Conservation (phyloP, 2,329 filamentous ascomycete species). For the Hansfordia pulvinata region DNA sequence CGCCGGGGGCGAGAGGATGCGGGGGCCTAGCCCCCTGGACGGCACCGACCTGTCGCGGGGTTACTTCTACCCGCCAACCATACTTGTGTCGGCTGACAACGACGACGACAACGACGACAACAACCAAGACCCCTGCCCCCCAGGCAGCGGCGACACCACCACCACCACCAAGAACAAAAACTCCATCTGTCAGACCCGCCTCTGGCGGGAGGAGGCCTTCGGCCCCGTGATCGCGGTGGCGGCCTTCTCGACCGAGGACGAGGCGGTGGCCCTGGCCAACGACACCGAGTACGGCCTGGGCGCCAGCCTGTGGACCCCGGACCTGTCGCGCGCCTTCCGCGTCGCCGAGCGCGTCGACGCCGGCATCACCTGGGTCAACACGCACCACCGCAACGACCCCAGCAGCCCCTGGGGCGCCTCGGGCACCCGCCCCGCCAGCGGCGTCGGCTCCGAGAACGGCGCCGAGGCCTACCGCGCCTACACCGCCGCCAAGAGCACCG, state of each 20-base stretch:
- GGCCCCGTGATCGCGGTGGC: slow-evolving; percentile 65
- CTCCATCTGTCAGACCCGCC: slow-evolving; percentile 51
- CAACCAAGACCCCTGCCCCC: too few species aligned
- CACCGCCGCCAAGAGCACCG: slow-evolving; percentile 49
- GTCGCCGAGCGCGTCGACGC: slow-evolving; percentile 59
- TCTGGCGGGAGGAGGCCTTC: slow-evolving; percentile 73
- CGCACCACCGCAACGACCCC: slow-evolving; percentile 59
- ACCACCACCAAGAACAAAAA: slow-evolving; percentile 59
- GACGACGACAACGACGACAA: too few species aligned
- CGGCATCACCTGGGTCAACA: slow-evolving; percentile 45
- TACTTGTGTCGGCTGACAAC: slow-evolving; percentile 42
- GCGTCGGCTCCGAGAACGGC: slow-evolving; percentile 62
- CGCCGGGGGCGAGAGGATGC: slow-evolving; percentile 33
- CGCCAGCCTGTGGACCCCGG: slow-evolving; percentile 62
- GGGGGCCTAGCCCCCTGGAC: slow-evolving; percentile 32
- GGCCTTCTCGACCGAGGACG: slow-evolving; percentile 61
- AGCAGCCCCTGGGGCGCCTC: slow-evolving; percentile 60
- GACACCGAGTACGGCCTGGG: slow-evolving; percentile 64
- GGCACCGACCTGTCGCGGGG: slow-evolving; percentile 36
- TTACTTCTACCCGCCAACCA: slow-evolving; percentile 72
- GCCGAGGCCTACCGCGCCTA: slow-evolving; percentile 48
- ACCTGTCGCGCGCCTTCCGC: slow-evolving; percentile 60
- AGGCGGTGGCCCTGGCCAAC: slow-evolving; percentile 60
- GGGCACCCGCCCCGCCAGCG: slow-evolving; percentile 46
- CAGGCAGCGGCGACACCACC: slow-evolving; percentile 49